These are phyloP conservation scores for Brachypodium distachyon DNA, from an alignment of 202 grass and related monocot genomes.

Conservation along the genomic window DNA sequence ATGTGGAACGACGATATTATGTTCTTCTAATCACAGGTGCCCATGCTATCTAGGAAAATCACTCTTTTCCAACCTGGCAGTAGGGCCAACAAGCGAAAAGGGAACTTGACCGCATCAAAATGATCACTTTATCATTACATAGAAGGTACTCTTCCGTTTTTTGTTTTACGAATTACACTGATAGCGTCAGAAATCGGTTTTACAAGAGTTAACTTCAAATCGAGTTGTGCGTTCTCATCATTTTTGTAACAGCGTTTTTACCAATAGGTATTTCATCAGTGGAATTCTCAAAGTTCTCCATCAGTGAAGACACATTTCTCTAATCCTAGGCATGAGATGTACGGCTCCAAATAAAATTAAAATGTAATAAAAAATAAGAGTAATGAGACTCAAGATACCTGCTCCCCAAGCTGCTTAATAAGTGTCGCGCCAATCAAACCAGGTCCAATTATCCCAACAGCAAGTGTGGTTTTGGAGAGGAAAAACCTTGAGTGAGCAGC, in stretches of 20 bases:
- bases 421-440: conserved; percentile 86
- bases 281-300: background rate
- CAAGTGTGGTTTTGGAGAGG: conserved; percentile 81
- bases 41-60: background rate
- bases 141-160: background rate
- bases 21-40: background rate
- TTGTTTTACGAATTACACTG: background rate
- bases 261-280: background rate
- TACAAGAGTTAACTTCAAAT: background rate
- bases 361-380: background rate
- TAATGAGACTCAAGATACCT: conserved; percentile 45
- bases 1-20: background rate
- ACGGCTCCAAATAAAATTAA: conserved; percentile 11
- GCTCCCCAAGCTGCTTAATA: conserved; percentile 85
- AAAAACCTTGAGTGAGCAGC: conserved; percentile 96
- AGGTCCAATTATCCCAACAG: conserved; percentile 84
- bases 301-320: background rate
- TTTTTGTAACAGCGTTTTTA: background rate
- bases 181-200: background rate
- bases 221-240: background rate
- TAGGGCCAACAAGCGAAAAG: background rate
- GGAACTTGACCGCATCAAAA: background rate
- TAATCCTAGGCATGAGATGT: background rate
- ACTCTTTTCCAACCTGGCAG: background rate
- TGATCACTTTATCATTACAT: background rate